Evolutionary conservation across 2,329 filamentous ascomycete genomes (phyloP), one percentile per base, ranked within the genome.

Genomic region (Ophiostoma piceae): DNA sequence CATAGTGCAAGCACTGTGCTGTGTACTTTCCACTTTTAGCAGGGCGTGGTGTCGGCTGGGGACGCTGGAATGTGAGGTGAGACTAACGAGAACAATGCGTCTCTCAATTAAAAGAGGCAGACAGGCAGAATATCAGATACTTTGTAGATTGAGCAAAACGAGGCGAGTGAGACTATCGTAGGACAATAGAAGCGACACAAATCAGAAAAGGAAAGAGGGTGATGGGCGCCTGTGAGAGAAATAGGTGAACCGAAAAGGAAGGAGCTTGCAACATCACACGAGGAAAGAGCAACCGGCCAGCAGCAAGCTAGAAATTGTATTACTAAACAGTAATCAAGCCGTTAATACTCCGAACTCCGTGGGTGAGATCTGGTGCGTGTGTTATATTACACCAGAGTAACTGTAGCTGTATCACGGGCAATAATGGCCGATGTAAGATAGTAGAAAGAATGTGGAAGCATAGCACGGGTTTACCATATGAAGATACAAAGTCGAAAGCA

Each of bases 1-100:
- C 41, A 70, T 39, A 67, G 68, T 67, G 66, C 22, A 47, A 4
- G 26, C 69, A 71, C 69, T 71, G 69, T 71, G 66, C 69, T 71
- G 69, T 71, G 66, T 67, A 57, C 47, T 54, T 66, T 66, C 64
- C 64, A 37, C 57, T 67, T 64, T 66, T 66, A 54, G 68, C 62
- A 29, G 32, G 41, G 66, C 51, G 16, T 7, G 43, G 19, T n/a
- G 43, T 47, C 19, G 43, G 43, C 16, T 22, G 51, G 51, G 51
- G 16, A 57, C 51, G n/a, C 51, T 57, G 37, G 37, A 66, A 32
- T 67, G 35, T 65, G 32, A 39, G 19, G 62, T 65, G n/a, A 22
- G 62, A 65, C 62, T 62, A 62, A 62, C 51, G 51, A 57, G 22
- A 32, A 7, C 57, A 62, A 62, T 32, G 26, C 57, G 29, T 12